These are phyloP conservation scores for Dioscorea dumetorum DNA, from an alignment of 106 monocot genomes.

Conservation along the genomic window DNA sequence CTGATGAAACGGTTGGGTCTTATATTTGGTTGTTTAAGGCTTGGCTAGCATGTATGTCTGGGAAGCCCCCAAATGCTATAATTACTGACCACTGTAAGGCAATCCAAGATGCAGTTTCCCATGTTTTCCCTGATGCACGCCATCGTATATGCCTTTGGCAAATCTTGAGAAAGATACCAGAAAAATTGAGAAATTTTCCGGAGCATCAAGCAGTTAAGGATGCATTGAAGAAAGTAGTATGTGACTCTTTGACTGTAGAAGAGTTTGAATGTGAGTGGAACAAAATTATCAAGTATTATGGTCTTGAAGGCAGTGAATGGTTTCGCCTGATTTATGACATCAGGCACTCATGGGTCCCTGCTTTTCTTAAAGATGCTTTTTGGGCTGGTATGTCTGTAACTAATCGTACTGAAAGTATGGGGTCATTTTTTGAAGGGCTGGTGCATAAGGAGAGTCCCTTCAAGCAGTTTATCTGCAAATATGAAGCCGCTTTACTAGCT, in stretches of 20 bases:
- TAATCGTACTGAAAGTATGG: constrained; percentile 11
- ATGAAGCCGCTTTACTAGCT: constrained; percentile 22
- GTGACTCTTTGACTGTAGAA: constrained; percentile 26
- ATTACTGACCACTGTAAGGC: constrained; percentile 30
- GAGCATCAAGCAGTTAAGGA: constrained; percentile 20
- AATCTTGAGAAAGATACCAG: constrained; percentile 24
- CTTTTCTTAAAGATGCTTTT: constrained; percentile 39
- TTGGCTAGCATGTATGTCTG: constrained; percentile 42
- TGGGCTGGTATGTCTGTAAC: constrained; percentile 40
- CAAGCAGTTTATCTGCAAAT: constrained; percentile 22
- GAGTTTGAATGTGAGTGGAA: constrained; percentile 50
- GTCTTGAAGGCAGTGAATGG: constrained; percentile 35
- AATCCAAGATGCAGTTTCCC: constrained; percentile 22
- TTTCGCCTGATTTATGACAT: constrained; percentile 32
- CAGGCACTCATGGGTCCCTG: constrained; percentile 36
- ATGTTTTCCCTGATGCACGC: constrained; percentile 25
- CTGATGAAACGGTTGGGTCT: constrained; percentile 33
- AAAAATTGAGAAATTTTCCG: constrained; percentile 19
- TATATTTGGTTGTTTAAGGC: constrained; percentile 47
- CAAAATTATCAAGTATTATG: constrained; percentile 18
- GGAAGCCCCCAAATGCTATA: constrained; percentile 25
- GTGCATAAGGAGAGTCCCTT: constrained; percentile 26
- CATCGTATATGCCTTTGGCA: constrained; percentile 33
- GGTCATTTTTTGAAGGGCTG: constrained; percentile 31
- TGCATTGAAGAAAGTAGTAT: constrained; percentile 24